These are phyloP conservation scores for Furculomyces boomerangus DNA, from an alignment of 371 early-diverging fungal genomes.

Conservation along the genomic window DNA sequence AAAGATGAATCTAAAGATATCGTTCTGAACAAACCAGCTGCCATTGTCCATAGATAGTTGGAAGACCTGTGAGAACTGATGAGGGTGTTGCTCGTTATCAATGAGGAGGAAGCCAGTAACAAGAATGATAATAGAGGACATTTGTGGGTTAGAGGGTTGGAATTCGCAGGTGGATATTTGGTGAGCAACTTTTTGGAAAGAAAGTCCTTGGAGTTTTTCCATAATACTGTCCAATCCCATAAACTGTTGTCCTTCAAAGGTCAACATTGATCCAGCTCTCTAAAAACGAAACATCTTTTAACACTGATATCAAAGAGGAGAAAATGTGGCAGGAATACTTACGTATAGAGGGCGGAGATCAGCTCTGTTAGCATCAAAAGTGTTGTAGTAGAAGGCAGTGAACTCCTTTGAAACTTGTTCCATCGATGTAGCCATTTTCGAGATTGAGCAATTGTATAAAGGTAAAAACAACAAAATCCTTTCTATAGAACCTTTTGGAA, in stretches of 20 bases:
- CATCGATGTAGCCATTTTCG: no score
- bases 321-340: slow-evolving; percentile 16
- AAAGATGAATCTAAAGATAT: slow-evolving; percentile 57
- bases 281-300: slow-evolving; percentile 23
- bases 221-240: slow-evolving; percentile 37
- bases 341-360: slow-evolving; percentile 61
- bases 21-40: slow-evolving; percentile 51
- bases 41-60: slow-evolving; percentile 41
- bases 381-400: slow-evolving; percentile 62
- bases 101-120: slow-evolving; percentile 77
- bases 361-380: slow-evolving; percentile 51
- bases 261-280: slow-evolving; percentile 63
- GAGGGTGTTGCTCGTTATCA: slow-evolving; percentile 58
- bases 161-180: slow-evolving; percentile 49
- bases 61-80: slow-evolving; percentile 71
- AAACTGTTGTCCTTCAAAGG: slow-evolving; percentile 59
- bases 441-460: no score
- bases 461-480: no score
- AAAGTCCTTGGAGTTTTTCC: slow-evolving; percentile 61
- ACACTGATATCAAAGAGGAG: neutral
- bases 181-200: slow-evolving; percentile 58
- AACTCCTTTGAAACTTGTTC: slow-evolving; percentile 44
- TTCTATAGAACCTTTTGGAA: no score
- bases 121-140: slow-evolving; percentile 38
- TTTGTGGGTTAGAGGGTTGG: slow-evolving; percentile 43